Evolutionary conservation across 768 basidiomycete genomes (phyloP), one percentile per base, ranked within the genome.

Genomic region (Tricholoma sp.): DNA sequence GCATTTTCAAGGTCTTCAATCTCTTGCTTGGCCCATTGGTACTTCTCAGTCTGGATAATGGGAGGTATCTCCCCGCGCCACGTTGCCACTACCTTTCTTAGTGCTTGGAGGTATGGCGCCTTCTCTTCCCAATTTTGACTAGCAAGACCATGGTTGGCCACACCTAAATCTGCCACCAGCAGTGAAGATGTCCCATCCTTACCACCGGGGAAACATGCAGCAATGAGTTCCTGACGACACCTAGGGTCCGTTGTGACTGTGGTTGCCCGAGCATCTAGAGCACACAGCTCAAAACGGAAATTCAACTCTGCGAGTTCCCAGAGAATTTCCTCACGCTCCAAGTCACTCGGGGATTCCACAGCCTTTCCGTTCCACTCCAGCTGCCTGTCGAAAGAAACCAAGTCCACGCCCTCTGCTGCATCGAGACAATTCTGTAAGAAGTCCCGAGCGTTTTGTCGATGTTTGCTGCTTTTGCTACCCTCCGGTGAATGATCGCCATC

Each of bases 261-360:
- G 5, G 43, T 18, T 9, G 9, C 41, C 5, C 18, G 4, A 19
- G 45, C 18, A 68, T 53, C 5, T 11, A 69, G 61, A 14, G 64
- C 58, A 12, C 50, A 47, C 8, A 68, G 52, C 29, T 67, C 61
- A 39, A 57, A 57, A 5, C 27, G 31, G 50, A 57, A 57, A 50
- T 57, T 57, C n/a, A 57, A 18, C 39, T 57, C 50, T 8, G 34
- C 49, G 9, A 57, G 22, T 24, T 57, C 50, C 56, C 56, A 57
- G 7, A 57, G 34, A 21, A 57, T 52, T 22, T 51, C 56, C 22
- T 57, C 19, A 43, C 11, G 14, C 9, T n/a, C 27, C 12, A 27
- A 16, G 27, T 39, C 18, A 24, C 27, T n/a, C 16, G 53, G 52
- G 9, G 47, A 16, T 34, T 11, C 19, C 5, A 53, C 41, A 12